A percentile compares a stretch with the other conserved stretches of the same genome.
Conservation (phyloP, 2,329 filamentous ascomycete genomes). For the Cadophora malorum region DNA sequence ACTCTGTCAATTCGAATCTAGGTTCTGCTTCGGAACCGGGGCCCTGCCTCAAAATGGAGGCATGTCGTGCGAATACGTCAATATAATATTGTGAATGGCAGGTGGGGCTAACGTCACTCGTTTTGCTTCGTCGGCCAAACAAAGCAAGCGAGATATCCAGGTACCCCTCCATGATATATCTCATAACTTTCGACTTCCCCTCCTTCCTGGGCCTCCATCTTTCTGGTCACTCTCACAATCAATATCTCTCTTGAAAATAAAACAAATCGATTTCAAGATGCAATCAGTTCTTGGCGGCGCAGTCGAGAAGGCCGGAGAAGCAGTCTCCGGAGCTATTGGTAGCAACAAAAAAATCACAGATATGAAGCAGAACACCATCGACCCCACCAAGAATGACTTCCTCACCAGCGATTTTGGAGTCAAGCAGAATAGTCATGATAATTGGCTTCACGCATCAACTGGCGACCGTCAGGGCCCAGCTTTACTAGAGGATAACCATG, state of each 20-base stretch:
- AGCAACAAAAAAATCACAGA: slow-evolving; percentile 42
- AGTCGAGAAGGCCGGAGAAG: slow-evolving; percentile 31
- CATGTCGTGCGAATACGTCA: neutral
- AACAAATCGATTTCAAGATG: slow-evolving; percentile 35
- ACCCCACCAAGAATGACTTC: slow-evolving; percentile 62
- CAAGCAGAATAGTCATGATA: slow-evolving; percentile 74
- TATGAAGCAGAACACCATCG: slow-evolving; percentile 54
- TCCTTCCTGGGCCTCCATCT: neutral
- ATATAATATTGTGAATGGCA: neutral
- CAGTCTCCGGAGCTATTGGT: slow-evolving; percentile 34
- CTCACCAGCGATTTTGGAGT: slow-evolving; percentile 82
- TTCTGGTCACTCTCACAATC: slow-evolving; percentile 19
- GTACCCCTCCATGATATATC: neutral
- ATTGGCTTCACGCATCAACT: slow-evolving; percentile 73
- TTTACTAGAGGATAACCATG: slow-evolving; percentile 75
- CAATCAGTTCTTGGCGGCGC: slow-evolving; percentile 33
- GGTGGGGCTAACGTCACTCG: slow-evolving; percentile 6
- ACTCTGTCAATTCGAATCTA: neutral
- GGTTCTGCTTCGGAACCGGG: neutral
- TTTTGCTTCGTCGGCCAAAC: slow-evolving; percentile 7
- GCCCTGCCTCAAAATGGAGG: neutral
- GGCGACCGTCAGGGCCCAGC: slow-evolving; percentile 69
- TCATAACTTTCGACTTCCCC: neutral
- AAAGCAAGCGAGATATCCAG: neutral
- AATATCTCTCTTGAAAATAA: neutral